These are phyloP conservation scores for Citeromyces nyonsensis DNA, from an alignment of 805 yeast species.

Conservation along the genomic window DNA sequence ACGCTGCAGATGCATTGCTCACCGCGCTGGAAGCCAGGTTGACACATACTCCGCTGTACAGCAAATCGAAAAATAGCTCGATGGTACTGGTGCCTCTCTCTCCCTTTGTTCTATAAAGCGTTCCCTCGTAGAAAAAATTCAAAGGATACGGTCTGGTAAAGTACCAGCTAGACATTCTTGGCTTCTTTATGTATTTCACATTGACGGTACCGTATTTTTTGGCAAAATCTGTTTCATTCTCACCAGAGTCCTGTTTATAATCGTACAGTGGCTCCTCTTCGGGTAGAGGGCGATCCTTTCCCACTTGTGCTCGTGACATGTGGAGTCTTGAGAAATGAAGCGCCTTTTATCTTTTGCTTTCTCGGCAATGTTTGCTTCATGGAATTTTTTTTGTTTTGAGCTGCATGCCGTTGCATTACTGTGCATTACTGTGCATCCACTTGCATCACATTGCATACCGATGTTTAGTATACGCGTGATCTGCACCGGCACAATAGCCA, in stretches of 20 bases:
- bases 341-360: no score
- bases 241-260: constrained; percentile 5
- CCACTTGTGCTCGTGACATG: no score
- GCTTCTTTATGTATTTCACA: constrained; percentile 28
- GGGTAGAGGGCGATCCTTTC: no score
- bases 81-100: constrained; percentile 35
- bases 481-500: no score
- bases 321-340: no score
- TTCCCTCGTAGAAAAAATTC: constrained; percentile 44
- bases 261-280: constrained; percentile 1
- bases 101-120: constrained; percentile 33
- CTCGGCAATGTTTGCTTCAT: no score
- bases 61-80: constrained; percentile 46
- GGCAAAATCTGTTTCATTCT: constrained; percentile 19
- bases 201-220: constrained; percentile 31
- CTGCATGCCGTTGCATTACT: no score
- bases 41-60: constrained; percentile 50
- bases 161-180: constrained; percentile 15
- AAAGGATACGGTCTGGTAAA: constrained; percentile 41
- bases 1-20: constrained; percentile 28
- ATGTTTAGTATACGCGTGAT: no score
- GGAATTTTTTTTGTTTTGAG: no score
- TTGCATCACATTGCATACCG: no score
- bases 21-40: constrained; percentile 39
- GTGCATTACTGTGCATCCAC: no score